Base-by-base conservation (phyloP, 768 basidiomycete species). In the Astraeus odoratus region DNA sequence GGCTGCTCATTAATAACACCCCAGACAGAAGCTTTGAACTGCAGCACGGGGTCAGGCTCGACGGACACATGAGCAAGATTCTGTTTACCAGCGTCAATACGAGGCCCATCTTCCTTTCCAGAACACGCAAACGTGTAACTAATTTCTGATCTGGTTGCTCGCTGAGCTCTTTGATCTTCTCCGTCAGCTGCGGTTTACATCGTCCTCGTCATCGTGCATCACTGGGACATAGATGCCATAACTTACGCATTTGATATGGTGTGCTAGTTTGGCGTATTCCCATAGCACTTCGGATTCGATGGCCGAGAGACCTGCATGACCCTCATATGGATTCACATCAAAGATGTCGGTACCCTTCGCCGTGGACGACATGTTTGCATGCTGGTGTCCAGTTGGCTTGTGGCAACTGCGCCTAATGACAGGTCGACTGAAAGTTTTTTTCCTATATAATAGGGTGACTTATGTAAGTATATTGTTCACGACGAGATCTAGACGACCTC, bases 11-110 rank as follows among this genome's bases (percentile, higher is more conserved):
- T 88, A 60, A 96, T 84, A 43, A 94, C 85, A 12, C 85, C 89
- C 91, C 92, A 95, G 1, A 95, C 91, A 9, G 94, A 95, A 0
- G 86, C 92, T 67, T 96, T 94, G 78, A 93, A 97, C 90, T 93
- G 54, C 5, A 16, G 18, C 0, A 41, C 3, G 38, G 23, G 41
- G 16, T 13, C n/a, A n/a, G n/a, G n/a, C n/a, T n/a, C n/a, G n/a
- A n/a, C n/a, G n/a, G n/a, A n/a, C n/a, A n/a, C n/a, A n/a, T n/a
- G n/a, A n/a, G 35, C 15, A 20, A 1, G 13, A 50, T 19, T 31
- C 5, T n/a, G 1, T 8, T 51, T 58, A 93, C 93, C 64, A 99
- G 67, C 0, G 94, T 98, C 62, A 97, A 67, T 0, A 97, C 93
- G 43, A 99, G 73, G 7, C 88, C 90, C 86, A 99, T 92, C 65